A percentile compares a stretch with the other conserved stretches of the same genome.
Evolutionary conservation across 164 flowering plant species (phyloP).

Genomic region (Cinnamomum chago): DNA sequence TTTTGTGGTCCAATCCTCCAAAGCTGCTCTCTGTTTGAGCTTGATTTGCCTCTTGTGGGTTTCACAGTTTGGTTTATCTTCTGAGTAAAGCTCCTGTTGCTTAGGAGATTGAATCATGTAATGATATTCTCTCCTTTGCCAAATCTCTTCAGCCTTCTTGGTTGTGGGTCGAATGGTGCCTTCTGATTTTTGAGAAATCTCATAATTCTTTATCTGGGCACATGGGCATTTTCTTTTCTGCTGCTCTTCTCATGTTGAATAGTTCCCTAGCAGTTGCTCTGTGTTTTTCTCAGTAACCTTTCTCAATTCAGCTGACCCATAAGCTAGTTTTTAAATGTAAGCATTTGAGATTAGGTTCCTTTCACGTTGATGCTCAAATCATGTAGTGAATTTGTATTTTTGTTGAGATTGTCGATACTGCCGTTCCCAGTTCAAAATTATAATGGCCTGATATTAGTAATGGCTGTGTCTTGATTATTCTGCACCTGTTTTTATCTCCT

Average conservation of each 20-base stretch:
- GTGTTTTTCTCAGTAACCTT: constrained; percentile 3
- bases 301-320: constrained; percentile 2
- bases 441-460: not conserved
- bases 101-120: not conserved
- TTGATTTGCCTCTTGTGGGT: not conserved
- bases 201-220: constrained; percentile 17
- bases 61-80: not conserved
- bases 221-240: constrained; percentile 1
- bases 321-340: not conserved
- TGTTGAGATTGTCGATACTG: not conserved
- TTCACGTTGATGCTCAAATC: constrained; percentile 2
- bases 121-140: not conserved
- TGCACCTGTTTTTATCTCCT: constrained; percentile 1
- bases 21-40: no score
- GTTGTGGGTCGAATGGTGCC: constrained; percentile 9
- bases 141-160: constrained; percentile 8
- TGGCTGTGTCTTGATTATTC: not conserved
- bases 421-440: not conserved
- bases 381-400: constrained; percentile 15
- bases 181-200: constrained; percentile 9
- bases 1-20: no score
- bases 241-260: not conserved
- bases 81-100: not conserved
- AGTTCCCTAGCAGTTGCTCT: not conserved
- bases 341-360: not conserved